phyloP scores from a whole-genome alignment of 2,329 filamentous ascomycete genomes.

The Penicillium capsulatum region DNA sequence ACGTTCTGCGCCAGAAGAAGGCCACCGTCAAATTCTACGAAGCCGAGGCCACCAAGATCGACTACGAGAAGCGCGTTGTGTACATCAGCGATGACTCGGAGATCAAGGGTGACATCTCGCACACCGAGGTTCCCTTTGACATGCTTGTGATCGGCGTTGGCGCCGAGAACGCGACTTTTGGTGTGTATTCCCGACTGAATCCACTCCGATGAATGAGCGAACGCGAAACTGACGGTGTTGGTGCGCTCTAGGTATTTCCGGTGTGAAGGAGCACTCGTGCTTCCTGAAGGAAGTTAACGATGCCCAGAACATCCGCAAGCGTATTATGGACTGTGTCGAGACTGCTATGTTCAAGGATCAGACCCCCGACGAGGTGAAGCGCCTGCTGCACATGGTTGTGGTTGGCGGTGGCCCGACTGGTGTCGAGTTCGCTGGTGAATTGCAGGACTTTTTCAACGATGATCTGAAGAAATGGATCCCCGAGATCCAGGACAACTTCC shows the following conservation, averaged over 20 bases:
- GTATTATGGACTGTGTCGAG: constrained; percentile 99
- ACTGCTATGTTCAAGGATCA: constrained; percentile 98
- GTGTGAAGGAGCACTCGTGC: constrained; percentile 90
- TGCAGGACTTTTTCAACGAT: constrained; percentile 98
- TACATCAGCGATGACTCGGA: constrained; percentile 90
- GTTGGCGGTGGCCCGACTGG: constrained; percentile 91
- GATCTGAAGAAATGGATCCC: constrained; percentile 98
- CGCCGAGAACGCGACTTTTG: constrained; percentile 97
- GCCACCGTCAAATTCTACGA: constrained; percentile 94
- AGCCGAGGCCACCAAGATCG: constrained; percentile 87
- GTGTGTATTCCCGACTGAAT: constrained; percentile 44
- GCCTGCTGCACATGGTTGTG: constrained; percentile 96
- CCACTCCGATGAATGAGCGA: background rate
- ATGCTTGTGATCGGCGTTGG: constrained; percentile 97
- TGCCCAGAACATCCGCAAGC: constrained; percentile 92
- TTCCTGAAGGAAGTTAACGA: constrained; percentile 98
- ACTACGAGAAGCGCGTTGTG: constrained; percentile 83
- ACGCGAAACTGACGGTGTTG: background rate
- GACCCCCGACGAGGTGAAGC: constrained; percentile 78
- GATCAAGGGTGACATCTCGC: constrained; percentile 73
- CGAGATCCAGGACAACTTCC: constrained; percentile 90
- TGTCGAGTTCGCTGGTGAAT: constrained; percentile 96
- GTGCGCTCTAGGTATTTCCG: constrained; percentile 64
- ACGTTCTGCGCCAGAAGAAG: constrained; percentile 93
- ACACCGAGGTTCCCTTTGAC: constrained; percentile 92